A percentile compares a stretch with the other conserved stretches of the same genome.
Conservation (phyloP, 2,329 filamentous ascomycete species). For the Sclerotinia nivalis region DNA sequence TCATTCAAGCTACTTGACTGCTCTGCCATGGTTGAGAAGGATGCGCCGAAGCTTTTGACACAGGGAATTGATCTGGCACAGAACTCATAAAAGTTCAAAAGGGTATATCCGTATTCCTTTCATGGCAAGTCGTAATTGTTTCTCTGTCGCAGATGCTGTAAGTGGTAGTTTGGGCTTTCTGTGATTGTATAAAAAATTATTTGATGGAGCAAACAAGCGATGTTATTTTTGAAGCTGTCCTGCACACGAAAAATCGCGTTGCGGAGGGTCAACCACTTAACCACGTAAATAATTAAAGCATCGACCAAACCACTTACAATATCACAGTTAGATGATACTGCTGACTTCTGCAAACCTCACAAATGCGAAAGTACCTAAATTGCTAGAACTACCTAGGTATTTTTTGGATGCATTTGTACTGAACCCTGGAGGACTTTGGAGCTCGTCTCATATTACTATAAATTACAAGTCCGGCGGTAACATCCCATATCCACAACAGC, state of each 20-base stretch:
- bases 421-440: neutral
- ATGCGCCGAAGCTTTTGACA: conserved; percentile 32
- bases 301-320: neutral
- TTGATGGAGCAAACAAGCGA: conserved; percentile 23
- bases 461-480: neutral
- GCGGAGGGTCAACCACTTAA: conserved; percentile 12
- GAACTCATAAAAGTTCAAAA: conserved; percentile 16
- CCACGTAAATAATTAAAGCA: conserved; percentile 3
- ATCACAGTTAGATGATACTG: neutral
- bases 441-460: conserved; percentile 1
- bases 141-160: conserved; percentile 14
- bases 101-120: neutral
- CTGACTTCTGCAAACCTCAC: conserved; percentile 6
- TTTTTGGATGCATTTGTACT: conserved; percentile 15
- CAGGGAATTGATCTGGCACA: conserved; percentile 7
- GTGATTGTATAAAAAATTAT: conserved; percentile 20
- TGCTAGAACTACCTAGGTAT: neutral
- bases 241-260: conserved; percentile 25
- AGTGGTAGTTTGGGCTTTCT: conserved; percentile 6
- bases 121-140: conserved; percentile 7
- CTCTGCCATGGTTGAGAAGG: conserved; percentile 62
- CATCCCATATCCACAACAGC: neutral
- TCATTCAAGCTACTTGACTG: conserved; percentile 66
- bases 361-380: conserved; percentile 8
- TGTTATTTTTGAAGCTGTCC: conserved; percentile 24